Conservation (phyloP, 352 stramenopile species). For the Globisporangium cylindrosporum region DNA sequence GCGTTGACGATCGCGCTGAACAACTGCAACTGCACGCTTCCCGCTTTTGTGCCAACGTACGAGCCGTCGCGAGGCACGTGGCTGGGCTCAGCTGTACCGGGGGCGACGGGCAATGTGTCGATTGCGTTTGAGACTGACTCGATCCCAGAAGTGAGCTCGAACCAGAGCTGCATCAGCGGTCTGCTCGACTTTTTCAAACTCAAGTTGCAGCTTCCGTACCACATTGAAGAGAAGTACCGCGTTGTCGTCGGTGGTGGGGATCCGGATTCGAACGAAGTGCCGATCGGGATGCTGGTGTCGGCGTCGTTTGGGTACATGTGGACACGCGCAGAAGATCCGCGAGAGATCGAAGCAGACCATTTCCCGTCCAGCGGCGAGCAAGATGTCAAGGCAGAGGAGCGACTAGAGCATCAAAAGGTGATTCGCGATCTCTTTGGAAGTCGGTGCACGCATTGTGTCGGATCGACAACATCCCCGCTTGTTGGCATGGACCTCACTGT, state of each 20-base stretch:
- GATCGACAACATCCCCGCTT: conserved; percentile 40
- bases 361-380: conserved; percentile 9
- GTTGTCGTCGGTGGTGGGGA: conserved; percentile 25
- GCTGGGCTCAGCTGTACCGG: conserved; percentile 67
- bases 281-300: conserved; percentile 60
- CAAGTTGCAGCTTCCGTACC: conserved; percentile 67
- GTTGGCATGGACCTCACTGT: conserved; percentile 53
- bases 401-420: conserved; percentile 22
- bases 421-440: conserved; percentile 37
- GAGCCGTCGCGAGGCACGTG: conserved; percentile 53
- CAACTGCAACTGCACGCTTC: conserved; percentile 83
- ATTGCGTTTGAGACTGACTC: conserved; percentile 77
- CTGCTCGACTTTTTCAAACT: conserved; percentile 79
- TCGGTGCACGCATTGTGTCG: conserved; percentile 28
- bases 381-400: background rate
- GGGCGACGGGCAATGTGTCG: conserved; percentile 68
- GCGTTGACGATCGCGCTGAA: conserved; percentile 68
- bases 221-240: conserved; percentile 62
- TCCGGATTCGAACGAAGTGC: conserved; percentile 28
- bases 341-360: conserved; percentile 30
- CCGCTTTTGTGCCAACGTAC: conserved; percentile 65
- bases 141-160: conserved; percentile 63
- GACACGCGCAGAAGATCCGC: conserved; percentile 40
- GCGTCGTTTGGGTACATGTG: conserved; percentile 67
- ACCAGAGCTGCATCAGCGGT: conserved; percentile 77